Evolutionary conservation across 768 basidiomycete genomes (phyloP).

Genomic region (Terana coerulea): DNA sequence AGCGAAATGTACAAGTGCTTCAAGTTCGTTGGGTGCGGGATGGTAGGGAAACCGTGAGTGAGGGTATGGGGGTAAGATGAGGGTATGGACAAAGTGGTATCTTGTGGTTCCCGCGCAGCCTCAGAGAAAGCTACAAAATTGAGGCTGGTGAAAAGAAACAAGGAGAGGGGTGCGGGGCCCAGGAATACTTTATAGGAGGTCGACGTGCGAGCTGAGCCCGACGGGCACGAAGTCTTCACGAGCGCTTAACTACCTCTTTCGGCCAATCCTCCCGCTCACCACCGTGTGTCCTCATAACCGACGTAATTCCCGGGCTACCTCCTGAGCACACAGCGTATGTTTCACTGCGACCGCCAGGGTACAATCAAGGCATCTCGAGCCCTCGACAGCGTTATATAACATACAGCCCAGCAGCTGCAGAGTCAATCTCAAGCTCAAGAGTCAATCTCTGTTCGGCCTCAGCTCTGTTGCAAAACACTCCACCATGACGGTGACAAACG

Average conservation of each 20-base stretch:
- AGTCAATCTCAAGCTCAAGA: too few relatives aligned
- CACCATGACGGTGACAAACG: too few relatives aligned
- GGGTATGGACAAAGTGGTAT: constrained; percentile 34
- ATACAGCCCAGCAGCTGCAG: too few relatives aligned
- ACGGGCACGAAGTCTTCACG: constrained; percentile 3
- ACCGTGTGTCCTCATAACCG: background rate
- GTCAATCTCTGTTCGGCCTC: too few relatives aligned
- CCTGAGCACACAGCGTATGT: too few relatives aligned
- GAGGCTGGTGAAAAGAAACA: constrained; percentile 27
- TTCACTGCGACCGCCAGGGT: too few relatives aligned
- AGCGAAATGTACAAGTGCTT: constrained; percentile 23
- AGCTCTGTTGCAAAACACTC: too few relatives aligned
- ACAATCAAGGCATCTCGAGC: too few relatives aligned
- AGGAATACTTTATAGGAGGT: constrained; percentile 17
- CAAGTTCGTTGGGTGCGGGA: constrained; percentile 22
- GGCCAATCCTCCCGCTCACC: constrained; percentile 2
- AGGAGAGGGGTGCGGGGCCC: constrained; percentile 21
- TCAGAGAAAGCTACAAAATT: constrained; percentile 24
- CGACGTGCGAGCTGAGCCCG: constrained; percentile 7
- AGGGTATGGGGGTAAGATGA: constrained; percentile 28
- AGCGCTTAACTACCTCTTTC: constrained; percentile 5
- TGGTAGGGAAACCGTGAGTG: constrained; percentile 27
- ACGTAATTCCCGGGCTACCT: too few relatives aligned
- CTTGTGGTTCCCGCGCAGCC: constrained; percentile 28
- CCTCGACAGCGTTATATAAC: too few relatives aligned